Percentiles rank a stretch among this genome's conserved stretches.
Evolutionary conservation across 176 grass and related monocot genomes (phyloP).

Genomic region (Cocos nucifera): DNA sequence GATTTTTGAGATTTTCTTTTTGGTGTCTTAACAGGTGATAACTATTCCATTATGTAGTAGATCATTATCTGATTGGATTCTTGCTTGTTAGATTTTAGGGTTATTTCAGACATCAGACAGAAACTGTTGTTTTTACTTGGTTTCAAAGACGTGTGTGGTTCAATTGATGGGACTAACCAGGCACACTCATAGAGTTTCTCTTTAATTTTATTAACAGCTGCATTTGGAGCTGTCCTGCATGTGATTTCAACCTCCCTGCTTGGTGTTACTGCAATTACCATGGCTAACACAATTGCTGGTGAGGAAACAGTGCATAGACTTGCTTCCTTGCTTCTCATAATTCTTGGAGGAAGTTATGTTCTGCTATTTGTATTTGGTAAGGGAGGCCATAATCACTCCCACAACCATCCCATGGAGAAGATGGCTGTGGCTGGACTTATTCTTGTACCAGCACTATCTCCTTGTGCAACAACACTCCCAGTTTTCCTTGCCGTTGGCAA

Average conservation of each 20-base stretch:
- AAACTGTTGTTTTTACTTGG: too few relatives aligned
- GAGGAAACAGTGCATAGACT: conserved; percentile 97
- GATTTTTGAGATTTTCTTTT: too few relatives aligned
- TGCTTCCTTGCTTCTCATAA: conserved; percentile 74
- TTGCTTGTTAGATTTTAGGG: too few relatives aligned
- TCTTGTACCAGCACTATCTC: conserved; percentile 93
- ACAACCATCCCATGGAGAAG: conserved; percentile 98
- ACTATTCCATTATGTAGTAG: too few relatives aligned
- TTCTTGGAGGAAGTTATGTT: conserved; percentile 88
- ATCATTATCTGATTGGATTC: too few relatives aligned
- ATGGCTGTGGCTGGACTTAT: conserved; percentile 96
- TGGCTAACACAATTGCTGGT: conserved; percentile 94
- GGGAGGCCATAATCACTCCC: conserved; percentile 73
- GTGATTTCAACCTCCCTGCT: conserved; percentile 92
- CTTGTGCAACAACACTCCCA: conserved; percentile 93
- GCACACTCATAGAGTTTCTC: background rate
- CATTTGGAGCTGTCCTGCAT: conserved; percentile 89
- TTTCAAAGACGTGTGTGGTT: too few relatives aligned
- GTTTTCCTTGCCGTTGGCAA: conserved; percentile 98
- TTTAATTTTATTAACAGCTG: conserved; percentile 42
- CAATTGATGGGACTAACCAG: too few relatives aligned
- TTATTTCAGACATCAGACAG: too few relatives aligned
- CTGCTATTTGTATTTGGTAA: conserved; percentile 69
- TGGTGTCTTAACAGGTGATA: too few relatives aligned
- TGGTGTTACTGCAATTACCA: conserved; percentile 87